These are phyloP conservation scores for Alnus glutinosa DNA, from an alignment of 306 rosid species.

Conservation along the genomic window DNA sequence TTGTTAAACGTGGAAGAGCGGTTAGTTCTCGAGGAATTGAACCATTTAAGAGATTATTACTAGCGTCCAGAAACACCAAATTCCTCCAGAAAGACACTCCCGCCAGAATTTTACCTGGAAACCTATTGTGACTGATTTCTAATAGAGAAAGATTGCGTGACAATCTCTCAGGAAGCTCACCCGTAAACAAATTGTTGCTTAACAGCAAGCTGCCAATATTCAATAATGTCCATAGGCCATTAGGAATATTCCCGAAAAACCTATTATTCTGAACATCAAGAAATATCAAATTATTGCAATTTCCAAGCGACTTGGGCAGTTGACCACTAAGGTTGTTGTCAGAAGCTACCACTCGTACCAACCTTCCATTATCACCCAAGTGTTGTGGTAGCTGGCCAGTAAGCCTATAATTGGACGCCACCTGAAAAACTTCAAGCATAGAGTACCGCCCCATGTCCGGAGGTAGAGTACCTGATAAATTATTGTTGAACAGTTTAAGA, in stretches of 20 bases:
- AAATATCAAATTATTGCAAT: conserved; percentile 35
- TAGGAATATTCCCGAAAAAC: conserved; percentile 56
- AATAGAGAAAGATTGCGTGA: background rate
- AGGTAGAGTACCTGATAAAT: conserved; percentile 58
- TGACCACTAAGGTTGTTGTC: conserved; percentile 55
- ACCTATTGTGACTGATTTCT: conserved; percentile 25
- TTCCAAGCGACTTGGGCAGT: conserved; percentile 63
- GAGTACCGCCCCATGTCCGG: conserved; percentile 57
- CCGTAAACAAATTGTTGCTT: conserved; percentile 49
- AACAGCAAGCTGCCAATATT: conserved; percentile 35
- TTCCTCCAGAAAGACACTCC: background rate
- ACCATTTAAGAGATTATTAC: background rate
- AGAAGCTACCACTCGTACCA: conserved; percentile 31
- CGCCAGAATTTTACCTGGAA: background rate
- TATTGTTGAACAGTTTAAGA: conserved; percentile 47
- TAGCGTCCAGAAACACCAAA: background rate
- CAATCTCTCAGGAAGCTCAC: conserved; percentile 31
- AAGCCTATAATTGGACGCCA: conserved; percentile 37
- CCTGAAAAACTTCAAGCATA: conserved; percentile 33
- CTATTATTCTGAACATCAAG: conserved; percentile 37
- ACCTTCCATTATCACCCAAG: conserved; percentile 46
- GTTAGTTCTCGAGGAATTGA: conserved; percentile 48
- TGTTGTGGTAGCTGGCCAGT: conserved; percentile 55
- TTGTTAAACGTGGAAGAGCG: conserved; percentile 31
- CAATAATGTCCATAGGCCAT: conserved; percentile 54